Evolutionary conservation across 2,329 filamentous ascomycete species (phyloP).

Genomic region (Aspergillus latus): DNA sequence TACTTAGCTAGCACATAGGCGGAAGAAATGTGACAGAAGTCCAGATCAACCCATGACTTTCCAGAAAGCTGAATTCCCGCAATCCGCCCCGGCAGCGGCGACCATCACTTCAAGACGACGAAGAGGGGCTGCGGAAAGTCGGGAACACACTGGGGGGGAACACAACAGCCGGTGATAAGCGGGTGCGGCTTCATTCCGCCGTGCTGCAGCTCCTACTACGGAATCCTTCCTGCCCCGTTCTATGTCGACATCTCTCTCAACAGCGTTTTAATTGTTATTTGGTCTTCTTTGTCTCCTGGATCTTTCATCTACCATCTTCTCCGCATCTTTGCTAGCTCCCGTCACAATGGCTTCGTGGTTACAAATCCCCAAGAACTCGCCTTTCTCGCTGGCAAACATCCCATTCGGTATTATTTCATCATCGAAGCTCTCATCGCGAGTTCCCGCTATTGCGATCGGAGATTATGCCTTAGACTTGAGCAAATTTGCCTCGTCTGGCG

Average conservation of each 20-base stretch:
- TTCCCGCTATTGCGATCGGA: constrained; percentile 71
- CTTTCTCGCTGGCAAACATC: constrained; percentile 77
- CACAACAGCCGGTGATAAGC: constrained; percentile 14
- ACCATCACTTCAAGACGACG: constrained; percentile 1
- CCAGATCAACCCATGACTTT: neutral
- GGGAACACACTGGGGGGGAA: neutral
- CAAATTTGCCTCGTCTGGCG: constrained; percentile 58
- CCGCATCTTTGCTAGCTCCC: neutral
- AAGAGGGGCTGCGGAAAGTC: neutral
- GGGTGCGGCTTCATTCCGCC: constrained; percentile 59
- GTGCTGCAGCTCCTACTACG: constrained; percentile 53
- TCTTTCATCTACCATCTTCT: neutral
- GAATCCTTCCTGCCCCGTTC: constrained; percentile 29
- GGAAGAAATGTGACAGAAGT: neutral
- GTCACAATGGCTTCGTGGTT: constrained; percentile 57
- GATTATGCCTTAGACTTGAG: constrained; percentile 69
- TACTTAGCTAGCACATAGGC: neutral
- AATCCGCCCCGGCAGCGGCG: constrained; percentile 1
- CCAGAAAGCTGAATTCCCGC: neutral
- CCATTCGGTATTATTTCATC: constrained; percentile 81
- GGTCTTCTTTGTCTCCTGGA: neutral
- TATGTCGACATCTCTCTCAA: constrained; percentile 42
- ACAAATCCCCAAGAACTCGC: constrained; percentile 58
- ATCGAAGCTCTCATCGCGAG: constrained; percentile 53
- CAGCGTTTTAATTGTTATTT: constrained; percentile 3